Conservation (phyloP, 225 moss, liverwort and hornwort species). For the Climacium dendroides region DNA sequence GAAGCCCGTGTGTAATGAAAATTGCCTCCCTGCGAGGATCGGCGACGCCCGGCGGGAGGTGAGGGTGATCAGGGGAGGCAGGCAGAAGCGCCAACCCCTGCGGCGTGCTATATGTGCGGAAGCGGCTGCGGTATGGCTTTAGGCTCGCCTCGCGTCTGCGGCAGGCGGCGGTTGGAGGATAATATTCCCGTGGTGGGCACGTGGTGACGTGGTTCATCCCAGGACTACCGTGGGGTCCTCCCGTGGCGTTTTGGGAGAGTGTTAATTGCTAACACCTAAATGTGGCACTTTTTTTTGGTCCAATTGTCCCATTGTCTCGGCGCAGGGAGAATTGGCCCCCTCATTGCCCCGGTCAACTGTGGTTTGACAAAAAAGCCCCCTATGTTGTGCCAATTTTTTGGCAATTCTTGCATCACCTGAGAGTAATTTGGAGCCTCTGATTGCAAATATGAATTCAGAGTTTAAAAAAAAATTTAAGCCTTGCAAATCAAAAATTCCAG, state of each 20-base stretch:
- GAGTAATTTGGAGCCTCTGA: too few relatives aligned
- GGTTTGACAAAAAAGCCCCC: too few relatives aligned
- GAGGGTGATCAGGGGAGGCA: not conserved
- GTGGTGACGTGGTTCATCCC: not conserved
- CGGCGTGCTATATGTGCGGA: not conserved
- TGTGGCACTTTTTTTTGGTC: too few relatives aligned
- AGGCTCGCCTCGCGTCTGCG: not conserved
- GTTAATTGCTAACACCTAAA: too few relatives aligned
- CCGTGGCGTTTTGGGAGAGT: not conserved
- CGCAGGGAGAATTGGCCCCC: too few relatives aligned
- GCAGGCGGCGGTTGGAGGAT: not conserved
- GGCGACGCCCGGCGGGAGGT: not conserved
- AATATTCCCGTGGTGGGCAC: not conserved
- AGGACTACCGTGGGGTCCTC: not conserved
- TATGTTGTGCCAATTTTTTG: too few relatives aligned
- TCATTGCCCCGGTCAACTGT: too few relatives aligned
- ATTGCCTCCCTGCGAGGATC: not conserved
- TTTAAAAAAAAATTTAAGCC: too few relatives aligned
- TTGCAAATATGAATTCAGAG: too few relatives aligned
- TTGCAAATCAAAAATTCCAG: too few relatives aligned
- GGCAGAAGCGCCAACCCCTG: not conserved
- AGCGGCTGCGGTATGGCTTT: not conserved
- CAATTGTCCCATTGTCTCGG: too few relatives aligned
- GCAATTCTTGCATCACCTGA: too few relatives aligned
- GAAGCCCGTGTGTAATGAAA: not conserved